These are phyloP conservation scores for Geotrichum europaeum DNA, from an alignment of 1,139 yeast species.

Conservation along the genomic window DNA sequence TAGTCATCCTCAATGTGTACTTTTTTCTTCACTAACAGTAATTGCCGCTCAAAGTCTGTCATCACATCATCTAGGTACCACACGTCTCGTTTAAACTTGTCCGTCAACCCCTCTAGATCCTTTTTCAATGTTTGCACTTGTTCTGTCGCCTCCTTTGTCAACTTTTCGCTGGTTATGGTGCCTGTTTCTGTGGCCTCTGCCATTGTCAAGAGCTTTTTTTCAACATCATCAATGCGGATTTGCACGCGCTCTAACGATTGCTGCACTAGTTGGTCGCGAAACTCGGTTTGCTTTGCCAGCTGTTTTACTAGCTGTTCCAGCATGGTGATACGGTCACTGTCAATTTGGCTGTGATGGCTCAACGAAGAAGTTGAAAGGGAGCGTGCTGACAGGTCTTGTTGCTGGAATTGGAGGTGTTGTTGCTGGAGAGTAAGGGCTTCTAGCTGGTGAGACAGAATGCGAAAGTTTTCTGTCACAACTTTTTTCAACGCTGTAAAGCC, in stretches of 20 bases:
- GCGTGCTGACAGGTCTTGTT: not conserved
- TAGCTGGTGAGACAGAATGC: not conserved
- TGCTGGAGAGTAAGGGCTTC: not conserved
- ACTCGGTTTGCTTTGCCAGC: not conserved
- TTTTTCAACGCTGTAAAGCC: not conserved
- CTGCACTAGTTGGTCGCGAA: not conserved
- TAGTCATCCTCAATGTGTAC: not conserved
- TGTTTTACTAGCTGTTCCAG: not conserved
- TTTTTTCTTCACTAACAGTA: not conserved
- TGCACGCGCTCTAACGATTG: not conserved
- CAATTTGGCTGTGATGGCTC: not conserved
- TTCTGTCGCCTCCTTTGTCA: not conserved
- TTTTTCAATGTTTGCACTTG: not conserved
- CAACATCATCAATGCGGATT: not conserved
- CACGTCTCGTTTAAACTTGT: not conserved
- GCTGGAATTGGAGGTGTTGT: not conserved
- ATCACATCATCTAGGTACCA: constrained; percentile 6
- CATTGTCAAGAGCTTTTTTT: not conserved
- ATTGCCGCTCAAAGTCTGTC: not conserved
- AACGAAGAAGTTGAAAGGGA: not conserved
- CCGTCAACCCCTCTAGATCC: not conserved
- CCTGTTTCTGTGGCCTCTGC: not conserved
- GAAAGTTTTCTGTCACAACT: not conserved
- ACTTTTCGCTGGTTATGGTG: too few relatives aligned
- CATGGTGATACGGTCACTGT: not conserved